Evolutionary conservation across 768 basidiomycete species (phyloP), one percentile per base, ranked within the genome.

Genomic region (Lactifluus volemus): DNA sequence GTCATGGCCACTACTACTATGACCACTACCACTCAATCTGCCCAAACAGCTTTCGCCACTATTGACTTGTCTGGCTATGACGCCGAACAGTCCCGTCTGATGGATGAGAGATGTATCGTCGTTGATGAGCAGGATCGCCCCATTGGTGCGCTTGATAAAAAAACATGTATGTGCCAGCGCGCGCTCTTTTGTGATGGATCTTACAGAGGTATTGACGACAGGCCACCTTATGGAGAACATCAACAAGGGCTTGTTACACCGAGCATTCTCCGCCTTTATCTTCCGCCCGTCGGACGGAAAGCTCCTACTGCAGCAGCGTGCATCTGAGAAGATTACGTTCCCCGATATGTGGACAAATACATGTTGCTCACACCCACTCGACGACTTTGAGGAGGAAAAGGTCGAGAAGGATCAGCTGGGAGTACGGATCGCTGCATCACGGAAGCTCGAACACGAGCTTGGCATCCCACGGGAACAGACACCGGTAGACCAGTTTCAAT

Each of bases 291-390:
- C 84, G 12, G 93, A 98, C 72, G 97, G 97, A 49, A 90, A 87
- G 73, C 81, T 99, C 17, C 79, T 99, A 30, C 81, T 99, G 49
- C 97, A 99, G 72, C 92, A 93, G 73, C 84, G 97, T 41, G 97
- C 97, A 19, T 79, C 86, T n/a, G 94, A 96, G 77, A 99, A 99
- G 79, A 99, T 99, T 70, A 99, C 97, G 7, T 99, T 99, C 77
- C 97, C 97, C 5, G 82, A 91, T 68, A 94, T 98, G 94, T 99
- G 97, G 97, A 99, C 97, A 36, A 99, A 99, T 74, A 98, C 97
- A 8, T 99, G 97, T 72, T 99, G 96, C 76, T 94, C 92, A 25
- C 96, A 99, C 71, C 96, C 96, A 17, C 79, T 99, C 53, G 86
- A 91, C 67, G 97, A 98, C 74, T 91, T 93, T 66, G 88, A 86